Conservation (phyloP, 1,139 yeast species). For the Sugiyamaella neomexicana region DNA sequence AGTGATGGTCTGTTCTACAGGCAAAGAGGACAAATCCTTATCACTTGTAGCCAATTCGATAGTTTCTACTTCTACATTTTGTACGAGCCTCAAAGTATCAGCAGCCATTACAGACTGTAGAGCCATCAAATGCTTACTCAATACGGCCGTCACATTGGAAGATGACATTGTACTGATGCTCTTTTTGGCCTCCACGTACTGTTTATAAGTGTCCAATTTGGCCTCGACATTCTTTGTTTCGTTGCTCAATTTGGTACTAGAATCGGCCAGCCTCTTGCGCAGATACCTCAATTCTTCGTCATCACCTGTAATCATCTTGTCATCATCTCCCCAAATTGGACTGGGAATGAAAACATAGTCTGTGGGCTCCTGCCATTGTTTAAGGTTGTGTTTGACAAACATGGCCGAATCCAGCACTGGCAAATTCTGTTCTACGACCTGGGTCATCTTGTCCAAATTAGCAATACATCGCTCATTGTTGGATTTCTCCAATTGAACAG, state of each 20-base stretch:
- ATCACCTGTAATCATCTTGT: conserved; percentile 59
- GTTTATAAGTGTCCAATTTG: conserved; percentile 33
- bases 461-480: conserved; percentile 55
- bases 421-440: conserved; percentile 65
- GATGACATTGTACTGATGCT: conserved; percentile 20
- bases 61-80: conserved; percentile 87
- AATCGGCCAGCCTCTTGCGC: conserved; percentile 55
- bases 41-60: conserved; percentile 86
- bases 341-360: conserved; percentile 87
- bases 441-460: conserved; percentile 54
- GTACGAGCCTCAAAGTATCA: conserved; percentile 69
- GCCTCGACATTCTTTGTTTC: conserved; percentile 38
- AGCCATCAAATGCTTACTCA: conserved; percentile 55
- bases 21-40: conserved; percentile 41
- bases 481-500: conserved; percentile 62
- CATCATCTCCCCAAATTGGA: conserved; percentile 97
- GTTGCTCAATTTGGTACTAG: conserved; percentile 32
- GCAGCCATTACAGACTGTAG: conserved; percentile 66
- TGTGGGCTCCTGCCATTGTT: conserved; percentile 78
- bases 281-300: conserved; percentile 66
- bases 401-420: conserved; percentile 81
- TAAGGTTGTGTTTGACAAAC: conserved; percentile 85
- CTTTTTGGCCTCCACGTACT: conserved; percentile 32
- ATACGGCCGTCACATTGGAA: conserved; percentile 35
- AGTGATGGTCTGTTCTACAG: conserved; percentile 38